These are phyloP conservation scores for Claviceps pazoutovae DNA, from an alignment of 2,329 filamentous ascomycete genomes.

Conservation along the genomic window DNA sequence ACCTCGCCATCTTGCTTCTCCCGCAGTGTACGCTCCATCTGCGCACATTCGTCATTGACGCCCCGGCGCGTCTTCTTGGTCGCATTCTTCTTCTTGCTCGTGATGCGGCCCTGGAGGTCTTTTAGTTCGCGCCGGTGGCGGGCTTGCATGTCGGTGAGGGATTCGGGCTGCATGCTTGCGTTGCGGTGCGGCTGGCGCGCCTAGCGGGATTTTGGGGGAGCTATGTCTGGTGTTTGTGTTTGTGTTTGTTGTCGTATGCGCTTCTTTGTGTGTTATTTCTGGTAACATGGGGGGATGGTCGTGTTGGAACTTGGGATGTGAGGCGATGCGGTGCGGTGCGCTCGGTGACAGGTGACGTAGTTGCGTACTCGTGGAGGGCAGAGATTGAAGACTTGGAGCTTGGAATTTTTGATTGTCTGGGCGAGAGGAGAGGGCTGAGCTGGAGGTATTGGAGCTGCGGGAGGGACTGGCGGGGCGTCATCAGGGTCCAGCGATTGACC, in stretches of 20 bases:
- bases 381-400: too few relatives aligned
- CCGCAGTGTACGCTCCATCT: slow-evolving; percentile 50
- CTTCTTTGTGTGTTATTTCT: not conserved
- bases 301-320: too few relatives aligned
- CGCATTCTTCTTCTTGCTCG: slow-evolving; percentile 92
- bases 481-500: too few relatives aligned
- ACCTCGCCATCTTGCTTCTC: slow-evolving; percentile 53
- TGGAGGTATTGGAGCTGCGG: not conserved
- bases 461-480: not conserved
- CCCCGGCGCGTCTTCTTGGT: slow-evolving; percentile 74
- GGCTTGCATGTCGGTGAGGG: slow-evolving; percentile 62
- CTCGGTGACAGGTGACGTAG: too few relatives aligned
- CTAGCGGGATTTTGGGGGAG: too few relatives aligned
- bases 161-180: slow-evolving; percentile 19
- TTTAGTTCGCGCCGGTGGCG: slow-evolving; percentile 80
- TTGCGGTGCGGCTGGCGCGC: too few relatives aligned
- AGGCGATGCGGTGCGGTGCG: too few relatives aligned
- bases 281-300: too few relatives aligned
- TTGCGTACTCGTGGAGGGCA: too few relatives aligned
- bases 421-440: not conserved
- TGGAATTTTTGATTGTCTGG: too few relatives aligned
- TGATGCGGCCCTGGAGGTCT: slow-evolving; percentile 73
- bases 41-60: slow-evolving; percentile 62
- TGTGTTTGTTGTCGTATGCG: not conserved
- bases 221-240: too few relatives aligned